These are phyloP conservation scores for Lactarius akahatsu DNA, from an alignment of 768 basidiomycete species.

Conservation along the genomic window DNA sequence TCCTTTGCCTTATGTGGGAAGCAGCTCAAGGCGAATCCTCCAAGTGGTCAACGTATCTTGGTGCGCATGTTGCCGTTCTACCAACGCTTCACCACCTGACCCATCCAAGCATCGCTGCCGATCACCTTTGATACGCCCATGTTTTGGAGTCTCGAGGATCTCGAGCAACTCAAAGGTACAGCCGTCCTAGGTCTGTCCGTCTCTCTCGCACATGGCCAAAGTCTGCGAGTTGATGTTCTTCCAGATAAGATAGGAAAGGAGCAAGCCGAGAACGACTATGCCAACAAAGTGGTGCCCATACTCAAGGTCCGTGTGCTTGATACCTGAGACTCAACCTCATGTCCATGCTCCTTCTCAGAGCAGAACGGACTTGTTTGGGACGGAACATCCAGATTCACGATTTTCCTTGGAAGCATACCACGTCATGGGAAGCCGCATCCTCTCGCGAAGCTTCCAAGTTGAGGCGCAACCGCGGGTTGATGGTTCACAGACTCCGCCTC, in stretches of 20 bases:
- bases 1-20: constrained; percentile 97
- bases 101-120: constrained; percentile 60
- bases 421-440: constrained; percentile 85
- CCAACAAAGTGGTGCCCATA: constrained; percentile 63
- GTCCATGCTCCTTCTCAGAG: constrained; percentile 42
- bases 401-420: constrained; percentile 81
- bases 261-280: constrained; percentile 76
- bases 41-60: constrained; percentile 70
- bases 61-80: constrained; percentile 41
- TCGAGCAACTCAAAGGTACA: constrained; percentile 76
- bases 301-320: constrained; percentile 51
- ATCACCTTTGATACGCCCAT: constrained; percentile 82
- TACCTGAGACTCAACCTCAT: constrained; percentile 1
- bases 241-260: constrained; percentile 84
- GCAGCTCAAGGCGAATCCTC: constrained; percentile 58
- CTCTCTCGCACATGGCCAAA: not conserved
- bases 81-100: not conserved
- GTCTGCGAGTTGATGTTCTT: constrained; percentile 3
- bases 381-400: constrained; percentile 39
- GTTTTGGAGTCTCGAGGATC: constrained; percentile 83
- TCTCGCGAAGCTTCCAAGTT: constrained; percentile 90
- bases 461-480: constrained; percentile 46
- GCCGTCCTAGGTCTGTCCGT: constrained; percentile 73
- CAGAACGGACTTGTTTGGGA: constrained; percentile 68
- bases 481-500: constrained; percentile 38